phyloP scores from a whole-genome alignment of 345 rosid genomes.

The Eucalyptus regnans region DNA sequence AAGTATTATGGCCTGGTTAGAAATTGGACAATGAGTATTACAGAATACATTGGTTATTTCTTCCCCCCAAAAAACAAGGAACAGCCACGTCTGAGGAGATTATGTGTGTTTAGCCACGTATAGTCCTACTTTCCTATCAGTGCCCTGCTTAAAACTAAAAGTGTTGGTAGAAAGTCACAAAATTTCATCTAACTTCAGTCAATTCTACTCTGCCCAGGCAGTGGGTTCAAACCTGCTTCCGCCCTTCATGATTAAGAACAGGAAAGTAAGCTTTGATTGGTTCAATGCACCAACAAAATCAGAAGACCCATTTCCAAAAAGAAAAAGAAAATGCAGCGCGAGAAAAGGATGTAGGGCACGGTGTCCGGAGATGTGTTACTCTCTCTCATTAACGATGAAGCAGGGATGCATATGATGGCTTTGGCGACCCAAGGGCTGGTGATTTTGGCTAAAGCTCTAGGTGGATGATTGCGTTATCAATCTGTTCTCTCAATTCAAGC shows the following conservation, averaged over 20 bases:
- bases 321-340: neutral
- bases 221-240: neutral
- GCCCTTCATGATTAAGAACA: neutral
- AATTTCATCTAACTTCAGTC: neutral
- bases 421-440: neutral
- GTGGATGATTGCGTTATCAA: neutral
- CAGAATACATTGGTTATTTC: no score
- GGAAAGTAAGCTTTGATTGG: neutral
- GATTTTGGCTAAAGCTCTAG: neutral
- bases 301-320: neutral
- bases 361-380: neutral
- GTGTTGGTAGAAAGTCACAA: neutral
- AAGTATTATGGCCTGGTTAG: no score
- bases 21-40: no score
- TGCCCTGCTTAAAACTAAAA: neutral
- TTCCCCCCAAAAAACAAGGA: no score
- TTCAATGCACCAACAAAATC: neutral
- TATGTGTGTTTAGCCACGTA: neutral
- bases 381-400: neutral
- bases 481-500: neutral
- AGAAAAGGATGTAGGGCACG: neutral
- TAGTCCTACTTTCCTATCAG: neutral
- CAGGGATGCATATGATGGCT: neutral
- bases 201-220: neutral
- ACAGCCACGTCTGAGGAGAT: neutral